Evolutionary conservation across 805 yeast species (phyloP), one percentile per base, ranked within the genome.

Genomic region (Metschnikowia matae): DNA sequence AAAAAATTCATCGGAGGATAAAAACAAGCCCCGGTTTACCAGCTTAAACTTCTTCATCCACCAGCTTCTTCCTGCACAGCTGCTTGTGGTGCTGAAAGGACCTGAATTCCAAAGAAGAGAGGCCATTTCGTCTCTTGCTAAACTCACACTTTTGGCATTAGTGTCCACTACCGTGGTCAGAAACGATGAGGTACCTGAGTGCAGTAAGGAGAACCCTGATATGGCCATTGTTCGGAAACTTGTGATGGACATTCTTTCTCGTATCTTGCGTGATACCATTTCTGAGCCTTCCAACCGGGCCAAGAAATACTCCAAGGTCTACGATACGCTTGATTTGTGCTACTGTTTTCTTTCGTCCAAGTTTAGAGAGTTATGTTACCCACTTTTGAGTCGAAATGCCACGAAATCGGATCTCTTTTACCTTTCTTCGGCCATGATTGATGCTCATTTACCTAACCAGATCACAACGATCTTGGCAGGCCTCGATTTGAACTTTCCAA

Each of bases 41-140:
- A 84, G 92, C 1, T 66, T 91, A 53, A 88, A 89, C 62, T 81
- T 87, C 57, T 77, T 90, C 52, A 66, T 90, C 15, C 90, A 88
- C 62, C 90, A 86, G 60, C 73, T 91, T 44, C 65, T 90, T 2
- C 82, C 86, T 2, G 74, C 83, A 2, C 71, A 77, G n/a, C 71
- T 68, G 56, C 70, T 70, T 36, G 71, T 62, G 8, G 63, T 65
- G 1, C 70, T 68, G 13, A 53, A 55, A 3, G 78, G 74, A 1
- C 61, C 69, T 11, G 81, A 75, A 42, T 64, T 53, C 32, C 78
- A 78, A 50, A 70, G 95, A 67, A 75, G 79, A 55, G 54, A 51
- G 18, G 73, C 82, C 0, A 73, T 89, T 3, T 78, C 92, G 0
- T 73, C 80, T 37, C 68, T 87, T 34, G 84, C 96, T 0, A 75